phyloP scores from a whole-genome alignment of 345 rosid species.

The Hypericum perforatum region DNA sequence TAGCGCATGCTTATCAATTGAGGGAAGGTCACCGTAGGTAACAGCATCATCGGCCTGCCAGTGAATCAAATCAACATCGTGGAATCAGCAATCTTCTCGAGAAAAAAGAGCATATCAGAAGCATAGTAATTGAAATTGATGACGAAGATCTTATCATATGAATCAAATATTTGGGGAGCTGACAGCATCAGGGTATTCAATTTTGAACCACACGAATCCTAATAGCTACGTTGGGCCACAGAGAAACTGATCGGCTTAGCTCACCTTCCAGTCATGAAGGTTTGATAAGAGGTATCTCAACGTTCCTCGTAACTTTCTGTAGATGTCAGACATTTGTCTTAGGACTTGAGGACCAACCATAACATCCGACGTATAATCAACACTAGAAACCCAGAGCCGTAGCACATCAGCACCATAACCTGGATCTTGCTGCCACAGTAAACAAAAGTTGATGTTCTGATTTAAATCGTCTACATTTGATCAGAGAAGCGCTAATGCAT shows the following conservation, averaged over 20 bases:
- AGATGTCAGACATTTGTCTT: conserved; percentile 85
- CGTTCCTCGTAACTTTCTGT: conserved; percentile 88
- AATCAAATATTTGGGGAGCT: too few relatives aligned
- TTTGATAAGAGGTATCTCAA: conserved; percentile 82
- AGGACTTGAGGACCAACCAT: conserved; percentile 74
- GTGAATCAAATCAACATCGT: conserved; percentile 10
- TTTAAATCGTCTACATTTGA: not conserved
- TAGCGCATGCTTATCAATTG: conserved; percentile 80
- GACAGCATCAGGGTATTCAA: too few relatives aligned
- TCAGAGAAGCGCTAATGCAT: conserved; percentile 7
- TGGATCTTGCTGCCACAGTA: conserved; percentile 66
- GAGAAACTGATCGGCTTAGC: conserved; percentile 4
- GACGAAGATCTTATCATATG: too few relatives aligned
- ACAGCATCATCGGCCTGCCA: conserved; percentile 68
- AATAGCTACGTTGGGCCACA: not conserved
- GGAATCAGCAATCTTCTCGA: too few relatives aligned
- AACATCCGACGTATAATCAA: conserved; percentile 83
- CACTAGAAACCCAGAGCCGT: conserved; percentile 98
- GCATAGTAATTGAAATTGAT: not conserved
- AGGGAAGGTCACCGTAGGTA: conserved; percentile 64
- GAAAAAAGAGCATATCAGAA: not conserved
- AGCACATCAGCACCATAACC: conserved; percentile 93
- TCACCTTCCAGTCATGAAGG: conserved; percentile 94
- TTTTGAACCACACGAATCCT: too few relatives aligned
- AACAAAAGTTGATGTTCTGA: conserved; percentile 12